A percentile compares a stretch with the other conserved stretches of the same genome.
phyloP scores from a whole-genome alignment of 1,139 yeast species.

The Yarrowia galli region DNA sequence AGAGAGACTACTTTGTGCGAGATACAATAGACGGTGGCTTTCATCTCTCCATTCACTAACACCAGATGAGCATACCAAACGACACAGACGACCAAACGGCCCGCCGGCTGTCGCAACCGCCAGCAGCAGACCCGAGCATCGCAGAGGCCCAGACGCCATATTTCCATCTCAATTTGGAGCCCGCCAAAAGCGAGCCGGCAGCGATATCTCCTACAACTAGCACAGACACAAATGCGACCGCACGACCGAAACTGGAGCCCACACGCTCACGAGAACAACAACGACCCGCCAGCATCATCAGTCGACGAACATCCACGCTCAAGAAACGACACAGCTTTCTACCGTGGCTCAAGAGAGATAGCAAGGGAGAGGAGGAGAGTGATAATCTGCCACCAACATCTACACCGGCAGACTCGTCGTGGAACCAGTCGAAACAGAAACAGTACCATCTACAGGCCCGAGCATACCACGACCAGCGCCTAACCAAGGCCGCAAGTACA shows the following conservation, averaged over 20 bases:
- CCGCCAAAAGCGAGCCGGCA: slow-evolving; percentile 10
- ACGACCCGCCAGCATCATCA: slow-evolving; percentile 21
- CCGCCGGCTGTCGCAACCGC: background rate
- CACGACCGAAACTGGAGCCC: background rate
- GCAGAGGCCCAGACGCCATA: background rate
- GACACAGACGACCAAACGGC: background rate
- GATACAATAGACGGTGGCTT: too few species aligned
- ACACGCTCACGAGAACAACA: slow-evolving; percentile 3
- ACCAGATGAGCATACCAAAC: slow-evolving; percentile 22
- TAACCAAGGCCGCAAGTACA: slow-evolving; percentile 1
- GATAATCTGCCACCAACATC: background rate
- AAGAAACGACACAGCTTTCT: slow-evolving; percentile 28
- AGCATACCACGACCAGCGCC: slow-evolving; percentile 15
- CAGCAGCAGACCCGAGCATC: background rate
- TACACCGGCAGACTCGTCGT: background rate
- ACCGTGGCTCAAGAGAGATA: slow-evolving; percentile 22
- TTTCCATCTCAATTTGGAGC: slow-evolving; percentile 9
- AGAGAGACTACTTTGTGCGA: too few species aligned
- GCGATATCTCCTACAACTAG: slow-evolving; percentile 15
- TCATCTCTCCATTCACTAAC: slow-evolving; percentile 5
- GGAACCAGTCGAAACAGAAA: slow-evolving; percentile 23
- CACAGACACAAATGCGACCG: background rate
- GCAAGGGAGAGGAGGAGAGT: slow-evolving; percentile 1
- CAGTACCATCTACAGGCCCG: slow-evolving; percentile 31
- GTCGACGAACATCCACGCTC: slow-evolving; percentile 4